A percentile compares a stretch with the other conserved stretches of the same genome.
phyloP scores from a whole-genome alignment of 495 filamentous ascomycete genomes.

The Penicillium silybi region DNA sequence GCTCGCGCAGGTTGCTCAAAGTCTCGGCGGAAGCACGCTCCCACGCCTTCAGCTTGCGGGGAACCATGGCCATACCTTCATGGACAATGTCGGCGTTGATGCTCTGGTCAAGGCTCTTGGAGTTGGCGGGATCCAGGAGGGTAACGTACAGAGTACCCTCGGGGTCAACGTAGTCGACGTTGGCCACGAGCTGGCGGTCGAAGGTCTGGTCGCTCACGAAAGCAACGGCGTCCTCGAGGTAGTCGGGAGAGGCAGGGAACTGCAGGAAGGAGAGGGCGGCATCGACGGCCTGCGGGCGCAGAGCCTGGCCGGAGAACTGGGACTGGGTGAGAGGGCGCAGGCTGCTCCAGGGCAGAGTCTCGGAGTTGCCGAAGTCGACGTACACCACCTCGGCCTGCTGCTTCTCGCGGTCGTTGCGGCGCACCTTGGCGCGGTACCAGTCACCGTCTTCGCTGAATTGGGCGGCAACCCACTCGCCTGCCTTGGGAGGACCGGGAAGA shows the following conservation, averaged over 20 bases:
- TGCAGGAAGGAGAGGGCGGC: slow-evolving; percentile 85
- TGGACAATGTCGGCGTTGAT: slow-evolving; percentile 80
- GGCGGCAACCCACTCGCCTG: slow-evolving; percentile 85
- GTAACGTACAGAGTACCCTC: slow-evolving; percentile 81
- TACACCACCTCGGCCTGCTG: slow-evolving; percentile 88
- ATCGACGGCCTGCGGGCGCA: slow-evolving; percentile 83
- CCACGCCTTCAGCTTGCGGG: slow-evolving; percentile 83
- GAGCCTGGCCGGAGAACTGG: slow-evolving; percentile 72
- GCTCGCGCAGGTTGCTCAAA: slow-evolving; percentile 58
- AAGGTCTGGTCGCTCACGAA: slow-evolving; percentile 65
- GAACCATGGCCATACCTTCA: slow-evolving; percentile 85
- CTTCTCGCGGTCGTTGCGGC: slow-evolving; percentile 85
- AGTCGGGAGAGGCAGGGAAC: slow-evolving; percentile 73
- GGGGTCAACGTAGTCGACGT: slow-evolving; percentile 75
- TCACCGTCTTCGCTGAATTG: slow-evolving; percentile 80
- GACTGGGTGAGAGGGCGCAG: slow-evolving; percentile 74
- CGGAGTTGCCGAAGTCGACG: slow-evolving; percentile 94
- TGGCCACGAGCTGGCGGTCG: slow-evolving; percentile 74
- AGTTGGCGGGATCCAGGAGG: slow-evolving; percentile 65
- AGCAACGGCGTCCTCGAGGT: slow-evolving; percentile 70
- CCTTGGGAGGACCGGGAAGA: slow-evolving; percentile 75
- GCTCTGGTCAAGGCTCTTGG: slow-evolving; percentile 64
- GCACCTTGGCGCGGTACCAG: slow-evolving; percentile 92
- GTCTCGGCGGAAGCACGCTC: slow-evolving; percentile 71
- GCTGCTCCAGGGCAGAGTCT: slow-evolving; percentile 75